These are phyloP conservation scores for Neohortaea acidophila DNA, from an alignment of 495 filamentous ascomycete species.

Conservation along the genomic window DNA sequence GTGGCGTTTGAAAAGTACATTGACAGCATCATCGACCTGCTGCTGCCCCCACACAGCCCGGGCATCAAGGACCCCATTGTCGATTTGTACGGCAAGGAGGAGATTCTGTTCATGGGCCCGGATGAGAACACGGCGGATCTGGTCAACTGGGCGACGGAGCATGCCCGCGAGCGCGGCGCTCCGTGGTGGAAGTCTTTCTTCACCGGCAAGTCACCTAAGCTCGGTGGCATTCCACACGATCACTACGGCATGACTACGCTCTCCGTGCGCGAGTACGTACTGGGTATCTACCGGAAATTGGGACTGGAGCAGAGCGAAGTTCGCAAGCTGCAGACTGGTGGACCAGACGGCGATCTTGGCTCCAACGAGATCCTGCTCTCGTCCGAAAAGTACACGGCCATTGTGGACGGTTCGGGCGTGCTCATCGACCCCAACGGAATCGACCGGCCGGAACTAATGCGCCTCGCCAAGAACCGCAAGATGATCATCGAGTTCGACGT, in stretches of 20 bases:
- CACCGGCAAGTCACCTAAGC: conserved; percentile 89
- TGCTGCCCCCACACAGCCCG: conserved; percentile 74
- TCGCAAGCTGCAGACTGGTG: conserved; percentile 91
- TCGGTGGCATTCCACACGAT: conserved; percentile 94
- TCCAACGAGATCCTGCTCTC: conserved; percentile 94
- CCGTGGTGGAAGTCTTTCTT: conserved; percentile 99
- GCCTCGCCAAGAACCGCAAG: conserved; percentile 68
- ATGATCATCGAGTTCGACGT: conserved; percentile 85
- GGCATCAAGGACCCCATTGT: conserved; percentile 99
- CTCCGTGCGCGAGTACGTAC: conserved; percentile 87
- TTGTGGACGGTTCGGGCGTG: conserved; percentile 91
- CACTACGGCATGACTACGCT: conserved; percentile 94
- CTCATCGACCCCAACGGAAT: conserved; percentile 85
- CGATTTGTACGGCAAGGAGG: conserved; percentile 80
- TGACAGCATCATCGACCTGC: conserved; percentile 88
- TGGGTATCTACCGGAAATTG: conserved; percentile 92
- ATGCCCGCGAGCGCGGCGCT: conserved; percentile 73
- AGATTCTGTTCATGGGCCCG: conserved; percentile 96
- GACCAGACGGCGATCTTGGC: conserved; percentile 89
- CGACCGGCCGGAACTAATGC: conserved; percentile 64
- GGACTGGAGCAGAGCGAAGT: conserved; percentile 69
- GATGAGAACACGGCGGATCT: conserved; percentile 97
- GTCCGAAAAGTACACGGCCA: conserved; percentile 83
- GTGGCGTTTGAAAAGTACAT: conserved; percentile 99
- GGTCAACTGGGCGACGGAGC: conserved; percentile 94